Percentiles rank a stretch among this genome's conserved stretches.
Evolutionary conservation across 768 basidiomycete genomes (phyloP).

Genomic region (Phaffia australis): DNA sequence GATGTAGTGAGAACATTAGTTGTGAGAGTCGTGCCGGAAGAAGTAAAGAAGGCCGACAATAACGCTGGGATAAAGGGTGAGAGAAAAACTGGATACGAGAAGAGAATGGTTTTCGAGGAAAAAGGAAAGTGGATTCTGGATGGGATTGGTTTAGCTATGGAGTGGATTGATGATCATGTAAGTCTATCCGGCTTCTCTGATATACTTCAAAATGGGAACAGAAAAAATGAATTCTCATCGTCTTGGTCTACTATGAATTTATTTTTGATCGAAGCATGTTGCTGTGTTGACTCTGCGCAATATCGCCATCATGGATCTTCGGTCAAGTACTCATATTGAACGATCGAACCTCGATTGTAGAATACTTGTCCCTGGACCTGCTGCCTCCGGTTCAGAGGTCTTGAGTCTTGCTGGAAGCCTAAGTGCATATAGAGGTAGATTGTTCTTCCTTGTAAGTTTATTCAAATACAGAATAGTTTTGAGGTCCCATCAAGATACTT

Average conservation of each 20-base stretch:
- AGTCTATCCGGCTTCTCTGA: slow-evolving; percentile 45
- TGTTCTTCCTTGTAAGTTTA: slow-evolving; percentile 70
- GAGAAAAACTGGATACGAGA: slow-evolving; percentile 31
- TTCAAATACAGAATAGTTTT: neutral
- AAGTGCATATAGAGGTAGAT: slow-evolving; percentile 73
- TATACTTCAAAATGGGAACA: no score
- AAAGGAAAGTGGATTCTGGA: slow-evolving; percentile 52
- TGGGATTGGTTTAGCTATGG: slow-evolving; percentile 57
- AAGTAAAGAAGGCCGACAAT: slow-evolving; percentile 40
- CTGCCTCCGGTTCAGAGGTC: slow-evolving; percentile 6
- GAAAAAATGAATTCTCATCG: no score
- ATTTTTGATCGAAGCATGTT: slow-evolving; percentile 27
- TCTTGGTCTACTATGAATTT: no score
- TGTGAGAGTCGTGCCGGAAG: slow-evolving; percentile 48
- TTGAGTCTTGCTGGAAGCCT: slow-evolving; percentile 50
- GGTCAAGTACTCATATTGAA: slow-evolving; percentile 52
- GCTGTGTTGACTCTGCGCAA: slow-evolving; percentile 42
- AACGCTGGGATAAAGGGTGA: neutral
- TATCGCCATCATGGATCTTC: slow-evolving; percentile 62
- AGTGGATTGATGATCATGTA: slow-evolving; percentile 83
- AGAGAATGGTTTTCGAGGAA: slow-evolving; percentile 55
- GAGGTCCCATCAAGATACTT: neutral
- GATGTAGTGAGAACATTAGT: slow-evolving; percentile 52
- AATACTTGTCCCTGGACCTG: slow-evolving; percentile 24
- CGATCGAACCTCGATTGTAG: slow-evolving; percentile 33